Base-by-base conservation (phyloP, 2,329 filamentous ascomycete species). In the Blumeriella jaapii region DNA sequence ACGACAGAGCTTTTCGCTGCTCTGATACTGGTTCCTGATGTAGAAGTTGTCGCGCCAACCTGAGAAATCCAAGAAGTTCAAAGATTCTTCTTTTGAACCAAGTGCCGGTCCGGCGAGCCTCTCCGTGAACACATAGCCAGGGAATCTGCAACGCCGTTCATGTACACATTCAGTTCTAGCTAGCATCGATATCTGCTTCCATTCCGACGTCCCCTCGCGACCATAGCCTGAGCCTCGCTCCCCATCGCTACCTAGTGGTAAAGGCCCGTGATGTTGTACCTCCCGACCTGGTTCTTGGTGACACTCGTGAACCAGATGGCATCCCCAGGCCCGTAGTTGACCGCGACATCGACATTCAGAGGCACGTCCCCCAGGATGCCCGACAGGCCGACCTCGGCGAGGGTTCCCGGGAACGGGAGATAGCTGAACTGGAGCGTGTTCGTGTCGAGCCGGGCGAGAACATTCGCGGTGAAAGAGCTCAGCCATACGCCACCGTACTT, bases 301-400 rank as follows among this genome's bases (percentile, higher is more conserved):
- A 31, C 13, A 31, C 29, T 31, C 8, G 29, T 31, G 15, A 31
- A 31, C 29, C 18, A 31, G 11, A 31, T 22, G n/a, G 29, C 29
- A 31, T 31, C 29, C 5, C 29, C 29, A 5, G 18, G 29, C 6
- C 29, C 29, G 12, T 31, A 31, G 19, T 31, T 24, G 9, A 31
- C 18, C 10, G 17, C 29, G 5, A 31, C 12, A 24, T 31, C 29
- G 5, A 24, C 29, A 24, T 31, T 13, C 9, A 18, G 29, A 15
- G 18, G 29, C 4, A 31, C 15, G 23, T 12, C 12, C 14, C 16
- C 29, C 18, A 24, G 11, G 5, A 31, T 3, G n/a, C 18, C 18
- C 18, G 19, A 6, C 29, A 9, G 10, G 14, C 11, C 18, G 3
- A 8, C 20, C 2, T 13, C n/a, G 8, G 29, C 29, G 23, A 31